Evolutionary conservation across 2,329 filamentous ascomycete species (phyloP).

Genomic region (Fusarium haematococcum): DNA sequence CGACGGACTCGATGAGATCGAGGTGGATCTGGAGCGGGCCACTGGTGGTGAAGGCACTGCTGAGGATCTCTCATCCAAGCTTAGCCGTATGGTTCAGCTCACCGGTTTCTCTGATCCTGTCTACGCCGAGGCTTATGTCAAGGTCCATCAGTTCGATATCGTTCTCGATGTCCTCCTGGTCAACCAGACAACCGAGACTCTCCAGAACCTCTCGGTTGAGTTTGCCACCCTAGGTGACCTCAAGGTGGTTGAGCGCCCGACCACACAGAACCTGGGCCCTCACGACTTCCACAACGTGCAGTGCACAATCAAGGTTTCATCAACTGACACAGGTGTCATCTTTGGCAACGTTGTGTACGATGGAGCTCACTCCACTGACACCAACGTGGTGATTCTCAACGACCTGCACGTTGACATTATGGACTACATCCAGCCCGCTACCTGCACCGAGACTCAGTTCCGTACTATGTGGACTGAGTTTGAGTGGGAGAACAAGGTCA

Average conservation of each 20-base stretch:
- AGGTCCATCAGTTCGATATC: slow-evolving; percentile 98
- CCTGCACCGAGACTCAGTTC: slow-evolving; percentile 98
- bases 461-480: slow-evolving; percentile 99
- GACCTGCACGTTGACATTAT: slow-evolving; percentile 99
- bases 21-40: slow-evolving; percentile 91
- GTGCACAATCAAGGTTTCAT: slow-evolving; percentile 98
- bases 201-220: slow-evolving; percentile 97
- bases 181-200: slow-evolving; percentile 95
- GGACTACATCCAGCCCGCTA: slow-evolving; percentile 98
- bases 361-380: slow-evolving; percentile 89
- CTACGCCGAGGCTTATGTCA: slow-evolving; percentile 98
- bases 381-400: slow-evolving; percentile 96
- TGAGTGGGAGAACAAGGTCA: slow-evolving; percentile 99
- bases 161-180: slow-evolving; percentile 95
- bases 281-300: slow-evolving; percentile 99
- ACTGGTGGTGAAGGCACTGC: slow-evolving; percentile 87
- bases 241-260: slow-evolving; percentile 96
- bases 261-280: slow-evolving; percentile 93
- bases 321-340: slow-evolving; percentile 97
- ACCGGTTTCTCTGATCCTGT: slow-evolving; percentile 98
- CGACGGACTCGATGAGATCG: slow-evolving; percentile 86
- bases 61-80: slow-evolving; percentile 92
- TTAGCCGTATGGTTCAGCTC: slow-evolving; percentile 95
- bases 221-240: slow-evolving; percentile 98
- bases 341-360: slow-evolving; percentile 99